Percentiles rank a stretch among this genome's conserved stretches.
Conservation (phyloP, 1,284 basidiomycete species). For the Spongispora temasekensis region DNA sequence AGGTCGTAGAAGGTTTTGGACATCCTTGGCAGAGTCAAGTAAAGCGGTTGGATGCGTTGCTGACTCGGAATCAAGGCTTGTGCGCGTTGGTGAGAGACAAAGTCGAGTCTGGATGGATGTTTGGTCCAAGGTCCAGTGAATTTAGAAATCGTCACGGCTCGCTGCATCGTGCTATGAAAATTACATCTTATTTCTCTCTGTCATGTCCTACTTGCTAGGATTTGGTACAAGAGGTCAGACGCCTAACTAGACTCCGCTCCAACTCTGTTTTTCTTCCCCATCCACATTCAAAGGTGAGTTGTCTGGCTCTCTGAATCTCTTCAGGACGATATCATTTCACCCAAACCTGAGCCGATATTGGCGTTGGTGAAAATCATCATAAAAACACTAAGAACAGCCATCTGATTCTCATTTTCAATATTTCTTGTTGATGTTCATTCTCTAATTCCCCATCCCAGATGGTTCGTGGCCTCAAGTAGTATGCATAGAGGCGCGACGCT, state of each 20-base stretch:
- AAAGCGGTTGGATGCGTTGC: conserved; percentile 14
- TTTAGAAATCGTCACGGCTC: conserved; percentile 4
- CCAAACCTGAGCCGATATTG: conserved; percentile 30
- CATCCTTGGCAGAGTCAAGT: conserved; percentile 23
- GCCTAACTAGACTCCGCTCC: conserved; percentile 11
- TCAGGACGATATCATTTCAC: conserved; percentile 31
- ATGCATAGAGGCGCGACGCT: too few species aligned
- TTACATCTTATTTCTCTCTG: too few species aligned
- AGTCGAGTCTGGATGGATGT: not conserved
- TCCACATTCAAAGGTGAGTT: conserved; percentile 5
- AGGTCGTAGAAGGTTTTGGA: conserved; percentile 57
- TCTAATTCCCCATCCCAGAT: conserved; percentile 18
- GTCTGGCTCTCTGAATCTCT: not conserved
- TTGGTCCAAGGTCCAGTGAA: too few species aligned
- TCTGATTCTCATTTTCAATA: conserved; percentile 21
- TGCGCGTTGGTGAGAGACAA: not conserved
- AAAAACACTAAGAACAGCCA: conserved; percentile 37
- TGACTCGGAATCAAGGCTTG: not conserved
- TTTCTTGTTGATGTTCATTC: not conserved
- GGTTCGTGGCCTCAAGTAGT: not conserved
- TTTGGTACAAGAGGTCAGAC: too few species aligned
- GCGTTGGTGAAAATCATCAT: conserved; percentile 30
- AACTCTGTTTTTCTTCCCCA: not conserved
- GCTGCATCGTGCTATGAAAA: too few species aligned
- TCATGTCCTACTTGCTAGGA: too few species aligned